Evolutionary conservation across 768 basidiomycete genomes (phyloP).

Genomic region (Russula virescens): DNA sequence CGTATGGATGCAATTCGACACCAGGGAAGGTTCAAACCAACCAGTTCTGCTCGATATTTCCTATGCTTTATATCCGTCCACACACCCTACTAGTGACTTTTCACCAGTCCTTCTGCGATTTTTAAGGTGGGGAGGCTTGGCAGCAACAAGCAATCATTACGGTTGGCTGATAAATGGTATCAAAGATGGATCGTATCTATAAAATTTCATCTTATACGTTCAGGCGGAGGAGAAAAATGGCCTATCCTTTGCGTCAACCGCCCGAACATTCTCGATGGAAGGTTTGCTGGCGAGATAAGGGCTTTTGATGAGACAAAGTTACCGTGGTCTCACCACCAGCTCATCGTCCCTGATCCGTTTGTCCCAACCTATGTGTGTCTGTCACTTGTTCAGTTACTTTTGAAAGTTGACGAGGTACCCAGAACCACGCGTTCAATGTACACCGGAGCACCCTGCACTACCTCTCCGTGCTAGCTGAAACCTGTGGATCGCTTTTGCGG

Average conservation of each 20-base stretch:
- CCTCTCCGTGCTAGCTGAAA: constrained; percentile 13
- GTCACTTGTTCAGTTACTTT: background rate
- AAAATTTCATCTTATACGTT: constrained; percentile 8
- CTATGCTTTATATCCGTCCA: constrained; percentile 3
- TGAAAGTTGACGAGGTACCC: background rate
- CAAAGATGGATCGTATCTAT: constrained; percentile 20
- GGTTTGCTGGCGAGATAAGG: constrained; percentile 2
- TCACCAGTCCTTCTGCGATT: constrained; percentile 11
- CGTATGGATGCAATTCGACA: constrained; percentile 16
- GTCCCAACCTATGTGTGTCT: constrained; percentile 17
- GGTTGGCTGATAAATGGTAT: background rate
- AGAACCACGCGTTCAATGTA: constrained; percentile 23
- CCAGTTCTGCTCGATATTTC: constrained; percentile 16
- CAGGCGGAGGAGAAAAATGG: constrained; percentile 2
- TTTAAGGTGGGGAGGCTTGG: constrained; percentile 18
- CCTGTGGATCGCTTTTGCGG: constrained; percentile 12
- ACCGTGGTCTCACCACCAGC: constrained; percentile 22
- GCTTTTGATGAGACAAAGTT: constrained; percentile 5
- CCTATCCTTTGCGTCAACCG: constrained; percentile 14
- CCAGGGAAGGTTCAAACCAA: background rate
- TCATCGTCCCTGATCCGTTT: constrained; percentile 23
- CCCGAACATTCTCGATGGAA: background rate
- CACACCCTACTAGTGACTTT: constrained; percentile 5
- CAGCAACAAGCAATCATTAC: no score
- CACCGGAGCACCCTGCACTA: constrained; percentile 18